Conservation (phyloP, 805 yeast species). For the Myxozyma vanderwaltii region DNA sequence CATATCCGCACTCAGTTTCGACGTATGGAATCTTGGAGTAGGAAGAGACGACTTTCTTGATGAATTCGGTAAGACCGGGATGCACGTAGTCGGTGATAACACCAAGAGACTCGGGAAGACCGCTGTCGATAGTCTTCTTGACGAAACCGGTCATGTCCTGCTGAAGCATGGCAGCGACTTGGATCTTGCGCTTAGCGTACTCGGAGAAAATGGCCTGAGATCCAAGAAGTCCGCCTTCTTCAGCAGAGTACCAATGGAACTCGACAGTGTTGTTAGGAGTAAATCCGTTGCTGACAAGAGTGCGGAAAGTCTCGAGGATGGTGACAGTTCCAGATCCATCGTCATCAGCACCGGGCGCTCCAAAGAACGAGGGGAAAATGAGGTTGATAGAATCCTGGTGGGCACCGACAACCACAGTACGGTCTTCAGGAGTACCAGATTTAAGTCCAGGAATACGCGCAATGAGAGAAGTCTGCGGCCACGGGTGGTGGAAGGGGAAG, state of each 20-base stretch:
- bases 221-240: constrained; percentile 89
- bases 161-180: constrained; percentile 82
- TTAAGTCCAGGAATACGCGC: constrained; percentile 60
- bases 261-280: constrained; percentile 74
- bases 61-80: constrained; percentile 55
- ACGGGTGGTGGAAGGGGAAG: constrained; percentile 60
- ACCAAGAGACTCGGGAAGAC: constrained; percentile 70
- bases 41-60: constrained; percentile 59
- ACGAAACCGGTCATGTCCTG: constrained; percentile 93
- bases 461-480: constrained; percentile 79
- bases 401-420: constrained; percentile 74
- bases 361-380: constrained; percentile 63
- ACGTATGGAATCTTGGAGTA: constrained; percentile 70
- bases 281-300: constrained; percentile 52
- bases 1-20: constrained; percentile 84
- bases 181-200: constrained; percentile 50
- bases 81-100: constrained; percentile 72
- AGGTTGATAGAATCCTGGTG: constrained; percentile 86
- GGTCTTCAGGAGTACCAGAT: constrained; percentile 46
- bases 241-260: constrained; percentile 94
- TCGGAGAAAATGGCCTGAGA: constrained; percentile 72
- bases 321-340: constrained; percentile 88
- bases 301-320: constrained; percentile 70
- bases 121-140: constrained; percentile 52
- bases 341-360: constrained; percentile 96